Evolutionary conservation across 2,329 filamentous ascomycete genomes (phyloP).

Genomic region (Hansfordia pulvinata): DNA sequence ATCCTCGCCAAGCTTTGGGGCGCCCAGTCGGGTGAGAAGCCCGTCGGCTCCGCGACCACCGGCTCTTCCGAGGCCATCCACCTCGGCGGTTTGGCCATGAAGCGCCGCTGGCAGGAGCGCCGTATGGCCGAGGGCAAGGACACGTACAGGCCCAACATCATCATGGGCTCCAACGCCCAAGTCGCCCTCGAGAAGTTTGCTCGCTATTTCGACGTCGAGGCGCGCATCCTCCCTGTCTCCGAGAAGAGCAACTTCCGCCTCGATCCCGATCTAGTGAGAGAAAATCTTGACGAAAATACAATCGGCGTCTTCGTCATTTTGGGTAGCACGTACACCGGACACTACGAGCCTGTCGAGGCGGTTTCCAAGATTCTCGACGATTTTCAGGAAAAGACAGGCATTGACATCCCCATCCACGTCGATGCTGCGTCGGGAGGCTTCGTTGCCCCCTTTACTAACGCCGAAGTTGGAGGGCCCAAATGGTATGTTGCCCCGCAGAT

Average conservation of each 20-base stretch:
- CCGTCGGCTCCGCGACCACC: constrained; percentile 56
- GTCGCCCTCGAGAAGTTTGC: constrained; percentile 63
- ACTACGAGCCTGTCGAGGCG: constrained; percentile 59
- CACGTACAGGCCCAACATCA: constrained; percentile 51
- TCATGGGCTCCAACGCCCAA: constrained; percentile 64
- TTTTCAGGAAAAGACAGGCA: constrained; percentile 45
- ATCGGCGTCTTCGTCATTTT: constrained; percentile 65
- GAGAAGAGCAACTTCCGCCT: constrained; percentile 46
- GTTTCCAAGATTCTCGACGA: constrained; percentile 51
- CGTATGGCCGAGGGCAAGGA: constrained; percentile 47
- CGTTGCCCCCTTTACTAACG: constrained; percentile 46
- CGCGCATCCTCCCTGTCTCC: constrained; percentile 48
- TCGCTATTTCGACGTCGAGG: constrained; percentile 61
- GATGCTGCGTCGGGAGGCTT: constrained; percentile 49
- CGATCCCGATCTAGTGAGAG: constrained; percentile 47
- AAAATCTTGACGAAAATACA: constrained; percentile 63
- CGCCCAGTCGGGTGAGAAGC: constrained; percentile 44
- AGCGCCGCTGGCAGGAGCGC: constrained; percentile 58
- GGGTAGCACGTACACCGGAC: constrained; percentile 60
- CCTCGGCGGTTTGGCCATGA: constrained; percentile 60
- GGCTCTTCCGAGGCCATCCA: constrained; percentile 61
- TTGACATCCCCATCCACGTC: constrained; percentile 55
- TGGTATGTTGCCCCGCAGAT: constrained; percentile 31
- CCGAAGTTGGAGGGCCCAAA: constrained; percentile 38
- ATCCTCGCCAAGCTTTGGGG: constrained; percentile 58